Base-by-base conservation (phyloP, 2,329 filamentous ascomycete genomes). In the Drechslerella coelobrocha region DNA sequence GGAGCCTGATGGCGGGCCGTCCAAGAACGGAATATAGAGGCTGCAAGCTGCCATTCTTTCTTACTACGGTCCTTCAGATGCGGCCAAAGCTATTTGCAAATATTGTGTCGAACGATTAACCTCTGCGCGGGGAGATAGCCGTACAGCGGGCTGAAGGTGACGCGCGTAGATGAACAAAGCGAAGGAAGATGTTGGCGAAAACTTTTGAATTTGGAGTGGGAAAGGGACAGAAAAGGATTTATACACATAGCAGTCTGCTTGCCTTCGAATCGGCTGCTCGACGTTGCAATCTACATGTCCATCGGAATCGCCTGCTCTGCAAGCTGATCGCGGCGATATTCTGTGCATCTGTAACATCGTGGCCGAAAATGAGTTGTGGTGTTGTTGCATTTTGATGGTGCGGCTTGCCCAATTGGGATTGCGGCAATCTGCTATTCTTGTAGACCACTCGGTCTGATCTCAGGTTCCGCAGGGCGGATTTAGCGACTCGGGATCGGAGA, bases 161-260 rank as follows among this genome's bases (percentile, higher is more conserved):
- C 41, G 27, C 12, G 53, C 37, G 27, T 39, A 47, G 53, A 14
- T 6, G 27, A 56, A 29, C 12, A 27, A 43, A 29, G 34, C n/a
- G n/a, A n/a, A n/a, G 19, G 4, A 66, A 41, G 39, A 66, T 27
- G 61, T 66, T 66, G 34, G 47, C 45, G 48, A 66, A 59, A 53
- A 19, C 17, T 65, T 53, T 34, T 17, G 26, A 45, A 53, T 10
- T 66, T 37, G 24, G 21, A 47, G 19, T 1, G 10, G 41, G 21
- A 29, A 27, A 17, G 47, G 61, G 54, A 31, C n/a, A 27, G 23
- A 31, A 57, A 50, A 31, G 24, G 21, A 37, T 47, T 66, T 66
- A 66, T 66, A 66, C 52, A 14, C 2, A 21, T 6, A 34, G 5
- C 21, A n/a, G n/a, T n/a, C n/a, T n/a, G n/a, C n/a, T n/a, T 26